phyloP scores from a whole-genome alignment of 1,284 basidiomycete genomes.

The Trametes hirsuta region DNA sequence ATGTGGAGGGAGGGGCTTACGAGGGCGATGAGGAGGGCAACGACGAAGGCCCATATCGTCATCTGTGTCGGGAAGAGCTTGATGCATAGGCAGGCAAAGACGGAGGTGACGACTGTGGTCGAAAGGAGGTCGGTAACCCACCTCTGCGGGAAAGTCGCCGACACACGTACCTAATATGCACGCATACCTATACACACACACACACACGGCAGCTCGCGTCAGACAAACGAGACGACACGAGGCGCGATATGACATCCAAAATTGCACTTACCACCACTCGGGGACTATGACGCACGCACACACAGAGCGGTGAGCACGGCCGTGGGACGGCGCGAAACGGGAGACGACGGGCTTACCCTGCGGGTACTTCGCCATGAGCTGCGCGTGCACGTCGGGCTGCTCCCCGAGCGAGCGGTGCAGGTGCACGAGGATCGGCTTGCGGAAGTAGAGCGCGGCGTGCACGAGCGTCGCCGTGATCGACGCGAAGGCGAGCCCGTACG shows the following conservation, averaged over 20 bases:
- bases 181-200: slow-evolving; percentile 24
- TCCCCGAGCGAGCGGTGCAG: slow-evolving; percentile 64
- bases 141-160: background rate
- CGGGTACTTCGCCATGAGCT: slow-evolving; percentile 78
- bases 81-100: slow-evolving; percentile 67
- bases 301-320: background rate
- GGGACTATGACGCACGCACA: slow-evolving; percentile 27
- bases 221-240: background rate
- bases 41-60: slow-evolving; percentile 61
- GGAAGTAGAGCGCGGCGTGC: slow-evolving; percentile 81
- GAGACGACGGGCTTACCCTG: slow-evolving; percentile 38
- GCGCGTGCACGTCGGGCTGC: slow-evolving; percentile 84
- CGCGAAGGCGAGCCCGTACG: slow-evolving; percentile 60
- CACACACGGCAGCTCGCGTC: background rate
- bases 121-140: background rate
- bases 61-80: slow-evolving; percentile 69
- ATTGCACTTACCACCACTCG: slow-evolving; percentile 39
- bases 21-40: slow-evolving; percentile 42
- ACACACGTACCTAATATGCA: slow-evolving; percentile 35
- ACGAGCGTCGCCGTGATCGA: slow-evolving; percentile 69
- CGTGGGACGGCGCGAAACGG: background rate
- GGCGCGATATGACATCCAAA: background rate
- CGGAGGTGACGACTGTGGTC: slow-evolving; percentile 47
- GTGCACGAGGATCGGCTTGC: slow-evolving; percentile 69
- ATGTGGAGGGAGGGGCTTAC: slow-evolving; percentile 1